Evolutionary conservation across 2,329 filamentous ascomycete species (phyloP), one percentile per base, ranked within the genome.

Genomic region (Fusarium ambrosium): DNA sequence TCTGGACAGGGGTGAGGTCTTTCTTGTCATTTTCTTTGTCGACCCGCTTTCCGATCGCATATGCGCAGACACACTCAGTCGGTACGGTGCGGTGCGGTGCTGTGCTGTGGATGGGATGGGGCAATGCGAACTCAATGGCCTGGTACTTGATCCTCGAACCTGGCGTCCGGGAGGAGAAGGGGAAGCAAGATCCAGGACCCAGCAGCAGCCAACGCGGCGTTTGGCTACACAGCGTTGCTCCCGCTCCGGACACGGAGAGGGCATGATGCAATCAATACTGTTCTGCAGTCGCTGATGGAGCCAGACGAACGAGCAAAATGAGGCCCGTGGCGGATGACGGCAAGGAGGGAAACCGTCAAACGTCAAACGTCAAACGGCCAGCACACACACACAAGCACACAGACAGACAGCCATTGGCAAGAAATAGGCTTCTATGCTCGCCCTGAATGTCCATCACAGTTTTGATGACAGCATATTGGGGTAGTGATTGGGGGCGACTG

Each of bases 321-420:
- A 55, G 48, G 27, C 20, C 24, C n/a, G 11, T 27, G 61, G 24
- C 24, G 18, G 36, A 63, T 63, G 24, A 39, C 32, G 62, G 60
- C 34, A 69, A 72, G 64, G 48, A 51, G 37, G 37, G 16, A 60
- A 61, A 66, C 59, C 41, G 37, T 69, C 34, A 56, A 45, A 62
- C 39, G 48, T 69, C 34, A 58, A 48, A 63, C 41, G 51, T 69
- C 34, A 61, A 48, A 51, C 34, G 39, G 56, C 48, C 43, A 63
- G 32, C 22, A 43, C n/a, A 60, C 51, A 20, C 45, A 41, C 27
- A 32, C 48, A 32, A 10, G 18, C 27, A 55, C 48, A 53, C 24
- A 18, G 14, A 27, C 24, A 34, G 32, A 45, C 41, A 45, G 20
- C 4, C 11, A 55, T 18, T 32, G 48, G 18, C 27, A 51, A 24